phyloP scores from a whole-genome alignment of 129 eudicot species.

The Artemisia argyi region DNA sequence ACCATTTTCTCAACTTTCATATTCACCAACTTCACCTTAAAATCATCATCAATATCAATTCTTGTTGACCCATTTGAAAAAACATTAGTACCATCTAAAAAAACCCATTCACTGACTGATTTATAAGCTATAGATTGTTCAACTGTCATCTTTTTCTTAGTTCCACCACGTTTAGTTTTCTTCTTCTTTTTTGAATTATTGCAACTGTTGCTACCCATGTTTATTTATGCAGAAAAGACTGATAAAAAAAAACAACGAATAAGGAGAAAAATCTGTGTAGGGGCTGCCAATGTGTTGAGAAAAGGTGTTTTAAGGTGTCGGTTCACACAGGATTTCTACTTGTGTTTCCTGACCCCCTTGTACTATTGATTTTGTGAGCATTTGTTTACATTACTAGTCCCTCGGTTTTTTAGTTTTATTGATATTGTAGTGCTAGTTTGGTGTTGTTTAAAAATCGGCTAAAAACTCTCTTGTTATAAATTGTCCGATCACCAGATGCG shows the following conservation, averaged over 20 bases:
- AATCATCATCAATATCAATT: slow-evolving; percentile 52
- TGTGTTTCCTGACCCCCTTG: slow-evolving; percentile 20
- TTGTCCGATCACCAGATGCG: too few species aligned
- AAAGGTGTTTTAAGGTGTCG: slow-evolving; percentile 23
- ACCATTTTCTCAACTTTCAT: slow-evolving; percentile 73
- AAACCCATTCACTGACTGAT: slow-evolving; percentile 86
- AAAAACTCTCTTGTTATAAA: too few species aligned
- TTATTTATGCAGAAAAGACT: not conserved
- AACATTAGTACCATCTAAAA: slow-evolving; percentile 35
- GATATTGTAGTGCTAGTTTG: too few species aligned
- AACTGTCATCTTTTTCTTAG: slow-evolving; percentile 64
- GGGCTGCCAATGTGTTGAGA: slow-evolving; percentile 14
- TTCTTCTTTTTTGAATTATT: slow-evolving; percentile 51
- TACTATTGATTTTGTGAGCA: slow-evolving; percentile 17
- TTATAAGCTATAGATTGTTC: slow-evolving; percentile 76
- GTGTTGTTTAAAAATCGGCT: too few species aligned
- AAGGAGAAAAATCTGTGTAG: slow-evolving; percentile 18
- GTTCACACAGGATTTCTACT: slow-evolving; percentile 24
- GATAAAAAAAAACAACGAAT: not conserved
- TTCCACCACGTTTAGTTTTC: slow-evolving; percentile 83
- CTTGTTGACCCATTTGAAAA: slow-evolving; percentile 13
- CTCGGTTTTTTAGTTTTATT: not conserved
- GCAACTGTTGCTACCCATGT: slow-evolving; percentile 32
- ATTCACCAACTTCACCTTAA: slow-evolving; percentile 43
- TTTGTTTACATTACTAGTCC: slow-evolving; percentile 9